Conservation (phyloP, 495 filamentous ascomycete genomes). For the Penicillium turbatum region DNA sequence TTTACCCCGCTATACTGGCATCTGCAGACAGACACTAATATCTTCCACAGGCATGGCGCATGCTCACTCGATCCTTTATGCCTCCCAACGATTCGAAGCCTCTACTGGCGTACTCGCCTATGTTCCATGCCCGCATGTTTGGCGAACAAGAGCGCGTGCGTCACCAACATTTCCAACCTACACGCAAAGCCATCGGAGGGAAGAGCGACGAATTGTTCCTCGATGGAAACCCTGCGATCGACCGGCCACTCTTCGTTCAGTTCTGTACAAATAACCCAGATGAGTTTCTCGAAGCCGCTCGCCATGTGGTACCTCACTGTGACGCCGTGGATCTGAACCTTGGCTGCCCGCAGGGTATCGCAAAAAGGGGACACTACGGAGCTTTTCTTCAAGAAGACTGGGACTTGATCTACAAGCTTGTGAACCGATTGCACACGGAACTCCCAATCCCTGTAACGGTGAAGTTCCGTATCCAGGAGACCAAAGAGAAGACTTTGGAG, state of each 20-base stretch:
- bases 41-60: constrained; percentile 75
- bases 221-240: constrained; percentile 77
- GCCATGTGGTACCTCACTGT: constrained; percentile 72
- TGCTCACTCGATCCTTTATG: constrained; percentile 89
- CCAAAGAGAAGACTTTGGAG: constrained; percentile 75
- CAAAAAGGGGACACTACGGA: constrained; percentile 83
- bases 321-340: constrained; percentile 96
- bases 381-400: constrained; percentile 94
- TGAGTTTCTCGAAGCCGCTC: constrained; percentile 70
- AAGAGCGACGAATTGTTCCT: constrained; percentile 50
- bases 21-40: constrained; percentile 17
- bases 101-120: constrained; percentile 83
- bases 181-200: constrained; percentile 37
- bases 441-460: constrained; percentile 82
- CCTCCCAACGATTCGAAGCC: constrained; percentile 52
- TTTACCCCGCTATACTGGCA: constrained; percentile 10
- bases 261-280: constrained; percentile 92
- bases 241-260: constrained; percentile 90
- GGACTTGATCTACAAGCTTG: constrained; percentile 70
- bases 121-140: constrained; percentile 90
- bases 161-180: constrained; percentile 70
- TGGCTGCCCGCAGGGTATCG: constrained; percentile 97
- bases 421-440: constrained; percentile 68
- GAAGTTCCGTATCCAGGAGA: constrained; percentile 89
- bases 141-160: constrained; percentile 70